A percentile compares a stretch with the other conserved stretches of the same genome.
phyloP scores from a whole-genome alignment of 106 monocot species.

The Allium sativum region DNA sequence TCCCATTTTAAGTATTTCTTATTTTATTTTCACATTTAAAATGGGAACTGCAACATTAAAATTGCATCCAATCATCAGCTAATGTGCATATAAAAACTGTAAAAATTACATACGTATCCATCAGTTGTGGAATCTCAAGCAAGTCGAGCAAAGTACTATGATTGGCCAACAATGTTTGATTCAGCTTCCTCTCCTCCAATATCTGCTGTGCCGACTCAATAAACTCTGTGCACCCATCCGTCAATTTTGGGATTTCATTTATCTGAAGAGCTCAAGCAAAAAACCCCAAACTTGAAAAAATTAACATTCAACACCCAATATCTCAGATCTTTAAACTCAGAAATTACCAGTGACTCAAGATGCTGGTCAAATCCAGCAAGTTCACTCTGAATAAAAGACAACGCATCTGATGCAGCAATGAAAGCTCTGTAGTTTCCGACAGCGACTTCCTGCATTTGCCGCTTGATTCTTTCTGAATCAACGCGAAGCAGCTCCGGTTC shows the following conservation, averaged over 20 bases:
- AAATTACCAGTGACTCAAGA: slow-evolving; percentile 67
- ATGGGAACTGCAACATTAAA: too few relatives aligned
- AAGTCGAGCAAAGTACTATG: slow-evolving; percentile 85
- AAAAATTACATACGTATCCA: slow-evolving; percentile 75
- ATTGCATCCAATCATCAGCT: too few relatives aligned
- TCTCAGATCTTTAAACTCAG: too few relatives aligned
- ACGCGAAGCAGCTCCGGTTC: slow-evolving; percentile 95
- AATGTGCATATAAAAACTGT: too few relatives aligned
- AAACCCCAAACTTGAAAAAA: too few relatives aligned
- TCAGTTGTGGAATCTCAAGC: slow-evolving; percentile 96
- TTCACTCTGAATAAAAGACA: slow-evolving; percentile 62
- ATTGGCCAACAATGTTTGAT: slow-evolving; percentile 82
- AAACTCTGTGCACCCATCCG: slow-evolving; percentile 83
- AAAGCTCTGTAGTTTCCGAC: slow-evolving; percentile 93
- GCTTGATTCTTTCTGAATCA: slow-evolving; percentile 76
- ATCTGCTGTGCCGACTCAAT: slow-evolving; percentile 88
- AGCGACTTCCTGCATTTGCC: slow-evolving; percentile 99
- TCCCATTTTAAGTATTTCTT: too few relatives aligned
- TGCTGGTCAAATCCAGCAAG: slow-evolving; percentile 62
- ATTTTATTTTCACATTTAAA: too few relatives aligned
- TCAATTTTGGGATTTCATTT: slow-evolving; percentile 79
- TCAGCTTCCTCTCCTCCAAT: slow-evolving; percentile 84
- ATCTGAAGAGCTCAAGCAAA: slow-evolving; percentile 33
- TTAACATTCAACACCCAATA: too few relatives aligned
- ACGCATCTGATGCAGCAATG: slow-evolving; percentile 64